Conservation (phyloP, 1,284 basidiomycete species). For the Papiliotrema flavescens region DNA sequence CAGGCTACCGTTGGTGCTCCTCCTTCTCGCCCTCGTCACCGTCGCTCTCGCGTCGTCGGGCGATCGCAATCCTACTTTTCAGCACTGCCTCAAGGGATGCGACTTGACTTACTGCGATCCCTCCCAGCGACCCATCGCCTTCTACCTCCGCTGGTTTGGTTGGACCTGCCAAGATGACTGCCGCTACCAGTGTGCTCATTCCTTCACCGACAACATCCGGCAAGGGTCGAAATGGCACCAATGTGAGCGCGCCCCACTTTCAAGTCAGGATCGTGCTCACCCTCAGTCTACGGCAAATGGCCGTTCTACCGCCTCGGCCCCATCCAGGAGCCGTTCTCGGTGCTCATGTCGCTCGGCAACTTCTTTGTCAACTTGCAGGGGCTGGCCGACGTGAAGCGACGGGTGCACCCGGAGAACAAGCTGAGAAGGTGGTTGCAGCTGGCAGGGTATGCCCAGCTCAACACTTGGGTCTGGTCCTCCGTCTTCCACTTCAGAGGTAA, state of each 20-base stretch:
- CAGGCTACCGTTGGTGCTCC: constrained; percentile 2
- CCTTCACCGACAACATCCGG: constrained; percentile 64
- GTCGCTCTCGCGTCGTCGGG: constrained; percentile 55
- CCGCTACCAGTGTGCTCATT: constrained; percentile 83
- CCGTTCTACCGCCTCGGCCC: constrained; percentile 81
- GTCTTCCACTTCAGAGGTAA: constrained; percentile 89
- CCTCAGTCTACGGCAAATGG: constrained; percentile 83
- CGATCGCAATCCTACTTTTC: constrained; percentile 58
- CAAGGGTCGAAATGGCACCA: constrained; percentile 58
- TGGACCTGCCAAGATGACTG: constrained; percentile 85
- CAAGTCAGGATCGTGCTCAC: neutral
- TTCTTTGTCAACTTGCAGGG: constrained; percentile 67
- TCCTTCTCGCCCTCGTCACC: constrained; percentile 13
- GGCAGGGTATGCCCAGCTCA: constrained; percentile 72
- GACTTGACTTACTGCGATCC: constrained; percentile 48
- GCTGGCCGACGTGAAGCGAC: constrained; percentile 53
- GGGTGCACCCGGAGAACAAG: constrained; percentile 60
- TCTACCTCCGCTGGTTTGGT: constrained; percentile 53
- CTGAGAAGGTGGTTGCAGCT: constrained; percentile 67
- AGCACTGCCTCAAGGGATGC: constrained; percentile 53
- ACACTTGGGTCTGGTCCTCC: constrained; percentile 89
- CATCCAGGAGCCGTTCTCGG: constrained; percentile 91
- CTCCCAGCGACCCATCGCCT: constrained; percentile 50
- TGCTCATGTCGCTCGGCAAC: constrained; percentile 80
- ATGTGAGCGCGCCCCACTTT: constrained; percentile 44